These are phyloP conservation scores for Trapa bicornis DNA, from an alignment of 345 rosid genomes.

Conservation along the genomic window DNA sequence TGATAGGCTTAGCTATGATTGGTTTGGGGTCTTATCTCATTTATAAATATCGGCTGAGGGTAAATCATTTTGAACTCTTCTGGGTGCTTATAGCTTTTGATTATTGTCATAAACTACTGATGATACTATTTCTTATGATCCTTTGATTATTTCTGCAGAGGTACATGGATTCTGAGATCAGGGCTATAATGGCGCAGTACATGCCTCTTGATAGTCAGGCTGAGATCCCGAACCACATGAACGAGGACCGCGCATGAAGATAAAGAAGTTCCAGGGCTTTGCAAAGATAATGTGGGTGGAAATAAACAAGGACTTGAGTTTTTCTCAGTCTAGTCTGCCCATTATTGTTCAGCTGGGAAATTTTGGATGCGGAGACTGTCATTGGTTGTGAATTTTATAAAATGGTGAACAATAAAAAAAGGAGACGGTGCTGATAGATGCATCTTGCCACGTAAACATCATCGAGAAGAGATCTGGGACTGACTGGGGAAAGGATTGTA, in stretches of 20 bases:
- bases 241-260: background rate
- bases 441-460: background rate
- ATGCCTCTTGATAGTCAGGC: slow-evolving; percentile 15
- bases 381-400: background rate
- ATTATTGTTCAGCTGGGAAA: background rate
- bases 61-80: slow-evolving; percentile 18
- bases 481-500: background rate
- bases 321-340: background rate
- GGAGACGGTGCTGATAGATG: background rate
- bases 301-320: background rate
- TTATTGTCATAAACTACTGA: background rate
- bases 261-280: background rate
- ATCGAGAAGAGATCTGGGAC: background rate
- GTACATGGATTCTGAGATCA: slow-evolving; percentile 9
- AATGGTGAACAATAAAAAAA: background rate
- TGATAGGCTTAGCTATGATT: slow-evolving; percentile 67
- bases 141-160: slow-evolving; percentile 1
- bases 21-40: slow-evolving; percentile 76
- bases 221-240: slow-evolving; percentile 9
- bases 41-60: slow-evolving; percentile 83
- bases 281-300: background rate
- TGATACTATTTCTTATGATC: background rate
- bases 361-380: background rate
- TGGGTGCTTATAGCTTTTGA: background rate
- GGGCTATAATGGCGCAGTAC: slow-evolving; percentile 17